Conservation (phyloP, 169 alveolate genomes). For the Theileria sp. region DNA sequence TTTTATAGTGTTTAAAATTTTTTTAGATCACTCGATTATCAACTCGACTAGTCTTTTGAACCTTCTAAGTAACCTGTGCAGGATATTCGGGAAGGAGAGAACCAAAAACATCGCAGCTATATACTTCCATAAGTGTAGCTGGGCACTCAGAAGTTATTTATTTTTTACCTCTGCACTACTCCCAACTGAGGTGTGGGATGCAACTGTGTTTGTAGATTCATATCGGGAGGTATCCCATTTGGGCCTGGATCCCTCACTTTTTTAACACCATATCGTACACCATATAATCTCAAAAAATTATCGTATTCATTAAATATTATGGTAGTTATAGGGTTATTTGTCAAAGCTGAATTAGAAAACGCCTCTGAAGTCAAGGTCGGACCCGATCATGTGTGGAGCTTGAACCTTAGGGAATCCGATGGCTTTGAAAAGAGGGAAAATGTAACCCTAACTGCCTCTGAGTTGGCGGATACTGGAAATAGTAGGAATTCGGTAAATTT, state of each 20-base stretch:
- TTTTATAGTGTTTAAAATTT: neutral
- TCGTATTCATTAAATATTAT: conserved; percentile 1
- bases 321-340: conserved; percentile 59
- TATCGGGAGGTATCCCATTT: conserved; percentile 15
- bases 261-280: neutral
- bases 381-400: conserved; percentile 56
- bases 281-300: neutral
- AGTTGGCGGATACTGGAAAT: conserved; percentile 56
- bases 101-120: conserved; percentile 48
- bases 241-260: conserved; percentile 26
- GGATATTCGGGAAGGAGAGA: conserved; percentile 44
- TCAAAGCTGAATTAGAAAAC: conserved; percentile 55
- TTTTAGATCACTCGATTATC: conserved; percentile 51
- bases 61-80: conserved; percentile 39
- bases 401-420: conserved; percentile 47
- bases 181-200: conserved; percentile 43
- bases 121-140: conserved; percentile 56
- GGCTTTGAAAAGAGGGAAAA: conserved; percentile 54
- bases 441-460: conserved; percentile 51
- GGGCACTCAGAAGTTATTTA: conserved; percentile 51
- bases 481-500: conserved; percentile 48
- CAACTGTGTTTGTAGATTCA: conserved; percentile 46
- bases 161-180: conserved; percentile 41
- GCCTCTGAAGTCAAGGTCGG: conserved; percentile 45
- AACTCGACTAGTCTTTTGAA: conserved; percentile 25